phyloP scores from a whole-genome alignment of 208 protist species.

The Crithidia thermophila region DNA sequence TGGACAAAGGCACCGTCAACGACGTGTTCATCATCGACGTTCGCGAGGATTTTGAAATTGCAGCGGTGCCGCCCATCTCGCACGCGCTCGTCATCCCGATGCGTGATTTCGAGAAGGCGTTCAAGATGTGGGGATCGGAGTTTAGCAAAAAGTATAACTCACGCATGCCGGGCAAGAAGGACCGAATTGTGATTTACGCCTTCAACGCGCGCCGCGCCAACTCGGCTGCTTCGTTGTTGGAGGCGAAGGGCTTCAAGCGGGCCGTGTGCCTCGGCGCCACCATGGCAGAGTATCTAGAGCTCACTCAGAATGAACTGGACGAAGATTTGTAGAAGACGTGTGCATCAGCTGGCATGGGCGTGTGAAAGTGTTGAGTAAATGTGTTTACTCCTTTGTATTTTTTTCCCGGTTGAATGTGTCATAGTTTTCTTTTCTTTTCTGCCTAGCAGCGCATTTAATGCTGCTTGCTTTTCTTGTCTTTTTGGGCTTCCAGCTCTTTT shows the following conservation, averaged over 20 bases:
- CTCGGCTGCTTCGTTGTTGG: slow-evolving; percentile 33
- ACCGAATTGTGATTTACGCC: slow-evolving; percentile 63
- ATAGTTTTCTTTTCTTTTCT: background rate
- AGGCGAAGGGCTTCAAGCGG: slow-evolving; percentile 34
- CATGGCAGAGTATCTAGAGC: slow-evolving; percentile 45
- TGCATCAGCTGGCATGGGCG: background rate
- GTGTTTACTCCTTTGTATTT: no score
- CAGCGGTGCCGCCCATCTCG: slow-evolving; percentile 43
- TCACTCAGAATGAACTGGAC: slow-evolving; percentile 27
- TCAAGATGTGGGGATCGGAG: slow-evolving; percentile 42
- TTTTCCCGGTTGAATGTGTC: no score
- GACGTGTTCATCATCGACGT: slow-evolving; percentile 67
- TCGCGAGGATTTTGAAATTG: slow-evolving; percentile 59
- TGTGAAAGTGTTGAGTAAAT: no score
- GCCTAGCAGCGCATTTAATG: background rate
- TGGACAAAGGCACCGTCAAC: slow-evolving; percentile 34
- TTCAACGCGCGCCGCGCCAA: slow-evolving; percentile 39
- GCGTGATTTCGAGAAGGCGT: slow-evolving; percentile 45
- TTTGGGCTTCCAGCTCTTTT: background rate
- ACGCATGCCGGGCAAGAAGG: slow-evolving; percentile 48
- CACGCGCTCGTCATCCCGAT: slow-evolving; percentile 58
- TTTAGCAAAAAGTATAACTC: slow-evolving; percentile 65
- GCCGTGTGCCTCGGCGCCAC: slow-evolving; percentile 39
- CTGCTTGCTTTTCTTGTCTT: slow-evolving; percentile 9
- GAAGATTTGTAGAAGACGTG: slow-evolving; percentile 51